Evolutionary conservation across 352 stramenopile genomes (phyloP).

Genomic region (Phytopythium litorale): DNA sequence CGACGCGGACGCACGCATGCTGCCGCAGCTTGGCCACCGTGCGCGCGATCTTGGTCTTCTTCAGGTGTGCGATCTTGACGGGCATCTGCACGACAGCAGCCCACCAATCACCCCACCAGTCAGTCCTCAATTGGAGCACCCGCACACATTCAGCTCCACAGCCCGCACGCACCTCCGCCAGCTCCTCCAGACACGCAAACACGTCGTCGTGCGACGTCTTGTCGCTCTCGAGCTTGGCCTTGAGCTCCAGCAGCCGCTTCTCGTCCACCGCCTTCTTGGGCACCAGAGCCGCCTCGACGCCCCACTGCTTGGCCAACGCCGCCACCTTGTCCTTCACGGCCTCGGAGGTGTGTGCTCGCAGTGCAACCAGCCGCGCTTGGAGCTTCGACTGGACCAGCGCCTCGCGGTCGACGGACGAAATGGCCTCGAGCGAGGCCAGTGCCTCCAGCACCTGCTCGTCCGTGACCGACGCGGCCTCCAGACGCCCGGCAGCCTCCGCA

Average conservation of each 20-base stretch:
- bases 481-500: constrained; percentile 28
- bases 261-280: constrained; percentile 47
- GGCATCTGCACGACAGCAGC: constrained; percentile 34
- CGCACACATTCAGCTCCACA: neutral
- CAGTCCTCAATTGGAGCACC: neutral
- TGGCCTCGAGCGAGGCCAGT: constrained; percentile 22
- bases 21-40: constrained; percentile 64
- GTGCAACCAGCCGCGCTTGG: constrained; percentile 29
- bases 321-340: constrained; percentile 31
- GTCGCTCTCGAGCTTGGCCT: constrained; percentile 44
- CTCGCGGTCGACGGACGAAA: constrained; percentile 29
- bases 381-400: constrained; percentile 29
- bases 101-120: neutral
- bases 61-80: constrained; percentile 57
- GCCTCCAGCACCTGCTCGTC: constrained; percentile 36
- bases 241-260: constrained; percentile 51
- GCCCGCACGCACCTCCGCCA: constrained; percentile 30
- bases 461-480: constrained; percentile 26
- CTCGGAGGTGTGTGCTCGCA: constrained; percentile 25
- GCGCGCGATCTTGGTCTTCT: constrained; percentile 62
- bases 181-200: constrained; percentile 43
- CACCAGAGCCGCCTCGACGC: constrained; percentile 41
- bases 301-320: constrained; percentile 39
- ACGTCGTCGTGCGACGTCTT: constrained; percentile 69
- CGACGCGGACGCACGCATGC: constrained; percentile 46